Evolutionary conservation across 2,329 filamentous ascomycete genomes (phyloP).

Genomic region (Chrysoporthe austroafricana): DNA sequence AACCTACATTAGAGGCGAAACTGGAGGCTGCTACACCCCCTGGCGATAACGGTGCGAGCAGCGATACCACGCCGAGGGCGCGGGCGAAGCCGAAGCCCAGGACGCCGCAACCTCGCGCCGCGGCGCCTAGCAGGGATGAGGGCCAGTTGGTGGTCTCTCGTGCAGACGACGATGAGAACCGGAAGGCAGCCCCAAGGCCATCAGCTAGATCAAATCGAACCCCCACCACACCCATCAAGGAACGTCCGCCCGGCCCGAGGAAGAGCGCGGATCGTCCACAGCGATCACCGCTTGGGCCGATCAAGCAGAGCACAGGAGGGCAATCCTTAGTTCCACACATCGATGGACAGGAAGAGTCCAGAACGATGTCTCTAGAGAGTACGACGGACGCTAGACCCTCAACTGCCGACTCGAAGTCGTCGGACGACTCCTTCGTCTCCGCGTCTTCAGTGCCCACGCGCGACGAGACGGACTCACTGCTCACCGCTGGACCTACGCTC

Average conservation of each 20-base stretch:
- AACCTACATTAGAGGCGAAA: slow-evolving; percentile 41
- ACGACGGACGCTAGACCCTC: slow-evolving; percentile 20
- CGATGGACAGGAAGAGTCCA: slow-evolving; percentile 25
- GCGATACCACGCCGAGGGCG: neutral
- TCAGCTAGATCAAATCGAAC: slow-evolving; percentile 1
- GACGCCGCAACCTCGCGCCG: slow-evolving; percentile 3
- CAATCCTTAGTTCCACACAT: slow-evolving; percentile 3
- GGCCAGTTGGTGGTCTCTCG: neutral
- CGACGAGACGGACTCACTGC: slow-evolving; percentile 19
- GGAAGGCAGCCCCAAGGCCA: neutral
- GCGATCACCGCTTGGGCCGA: neutral
- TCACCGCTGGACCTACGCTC: slow-evolving; percentile 6
- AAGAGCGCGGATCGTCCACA: slow-evolving; percentile 9
- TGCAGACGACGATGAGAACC: neutral
- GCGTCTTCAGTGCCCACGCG: slow-evolving; percentile 35
- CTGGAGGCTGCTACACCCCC: slow-evolving; percentile 23
- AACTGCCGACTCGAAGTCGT: slow-evolving; percentile 42
- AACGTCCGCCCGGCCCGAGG: slow-evolving; percentile 13
- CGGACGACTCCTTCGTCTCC: slow-evolving; percentile 52
- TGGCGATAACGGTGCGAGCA: slow-evolving; percentile 5
- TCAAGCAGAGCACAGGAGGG: slow-evolving; percentile 2
- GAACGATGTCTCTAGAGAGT: neutral
- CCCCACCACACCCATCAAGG: slow-evolving; percentile 1
- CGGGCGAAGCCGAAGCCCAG: slow-evolving; percentile 11
- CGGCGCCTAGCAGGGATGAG: neutral